These are phyloP conservation scores for Clavispora santaluciae DNA, from an alignment of 805 yeast species.

Conservation along the genomic window DNA sequence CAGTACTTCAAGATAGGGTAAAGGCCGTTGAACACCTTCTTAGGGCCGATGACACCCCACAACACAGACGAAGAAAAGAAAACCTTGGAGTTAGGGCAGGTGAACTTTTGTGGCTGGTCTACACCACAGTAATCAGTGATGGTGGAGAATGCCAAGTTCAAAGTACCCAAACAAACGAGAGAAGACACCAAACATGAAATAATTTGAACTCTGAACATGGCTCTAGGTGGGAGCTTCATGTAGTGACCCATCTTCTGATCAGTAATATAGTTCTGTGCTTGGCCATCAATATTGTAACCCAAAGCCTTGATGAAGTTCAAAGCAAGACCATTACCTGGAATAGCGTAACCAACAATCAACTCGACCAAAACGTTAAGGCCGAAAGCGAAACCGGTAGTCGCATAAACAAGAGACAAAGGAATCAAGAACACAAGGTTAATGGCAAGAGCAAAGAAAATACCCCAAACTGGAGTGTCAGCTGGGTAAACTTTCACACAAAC, in stretches of 20 bases:
- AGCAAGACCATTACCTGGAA: conserved; percentile 34
- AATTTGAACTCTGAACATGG: conserved; percentile 43
- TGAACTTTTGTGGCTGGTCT: conserved; percentile 40
- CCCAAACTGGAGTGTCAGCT: conserved; percentile 34
- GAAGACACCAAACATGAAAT: conserved; percentile 17
- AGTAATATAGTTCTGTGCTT: conserved; percentile 49
- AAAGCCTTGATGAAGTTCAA: conserved; percentile 50
- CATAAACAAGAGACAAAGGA: conserved; percentile 24
- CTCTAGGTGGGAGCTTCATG: conserved; percentile 57
- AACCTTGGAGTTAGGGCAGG: conserved; percentile 22
- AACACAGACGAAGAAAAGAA: conserved; percentile 53
- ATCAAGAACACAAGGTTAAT: conserved; percentile 30
- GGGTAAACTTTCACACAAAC: conserved; percentile 27
- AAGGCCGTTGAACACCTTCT: conserved; percentile 28
- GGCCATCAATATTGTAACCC: conserved; percentile 54
- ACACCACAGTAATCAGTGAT: conserved; percentile 34
- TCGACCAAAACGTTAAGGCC: conserved; percentile 35
- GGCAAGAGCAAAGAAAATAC: conserved; percentile 29
- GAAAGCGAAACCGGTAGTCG: conserved; percentile 29
- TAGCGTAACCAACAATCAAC: conserved; percentile 33
- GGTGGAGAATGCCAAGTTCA: conserved; percentile 27
- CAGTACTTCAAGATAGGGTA: conserved; percentile 32
- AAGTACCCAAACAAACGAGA: conserved; percentile 19
- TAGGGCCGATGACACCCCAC: conserved; percentile 63
- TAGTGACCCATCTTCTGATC: conserved; percentile 66